Evolutionary conservation across 1,139 yeast species (phyloP).

Genomic region (Spathaspora sp.): DNA sequence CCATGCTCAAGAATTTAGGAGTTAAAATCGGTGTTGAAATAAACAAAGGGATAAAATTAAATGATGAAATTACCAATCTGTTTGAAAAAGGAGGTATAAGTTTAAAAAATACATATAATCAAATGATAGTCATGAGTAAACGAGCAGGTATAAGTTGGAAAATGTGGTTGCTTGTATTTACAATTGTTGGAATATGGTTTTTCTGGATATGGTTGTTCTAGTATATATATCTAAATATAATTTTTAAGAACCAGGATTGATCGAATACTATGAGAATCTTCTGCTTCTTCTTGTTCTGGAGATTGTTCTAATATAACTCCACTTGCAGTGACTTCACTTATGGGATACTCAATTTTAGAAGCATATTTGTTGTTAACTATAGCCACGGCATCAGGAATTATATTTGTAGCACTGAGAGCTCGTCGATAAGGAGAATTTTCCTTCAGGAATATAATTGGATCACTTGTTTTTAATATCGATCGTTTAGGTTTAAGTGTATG

Average conservation of each 20-base stretch:
- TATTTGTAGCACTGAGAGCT: conserved; percentile 7
- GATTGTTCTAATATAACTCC: conserved; percentile 11
- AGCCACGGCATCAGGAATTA: conserved; percentile 10
- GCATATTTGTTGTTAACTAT: conserved; percentile 15
- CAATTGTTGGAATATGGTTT: conserved; percentile 62
- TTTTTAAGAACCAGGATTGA: conserved; percentile 6
- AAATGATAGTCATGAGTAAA: conserved; percentile 81
- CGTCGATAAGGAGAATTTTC: conserved; percentile 11
- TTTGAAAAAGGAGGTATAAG: conserved; percentile 46
- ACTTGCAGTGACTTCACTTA: conserved; percentile 10
- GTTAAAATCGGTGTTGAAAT: conserved; percentile 82
- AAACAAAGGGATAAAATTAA: conserved; percentile 63
- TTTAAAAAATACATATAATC: conserved; percentile 64
- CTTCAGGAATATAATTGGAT: conserved; percentile 4
- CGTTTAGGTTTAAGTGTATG: conserved; percentile 42
- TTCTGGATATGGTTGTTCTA: conserved; percentile 78
- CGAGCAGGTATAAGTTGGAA: conserved; percentile 79
- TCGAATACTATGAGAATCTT: background rate
- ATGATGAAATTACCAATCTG: conserved; percentile 53
- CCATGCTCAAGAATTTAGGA: conserved; percentile 69
- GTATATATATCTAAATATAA: background rate
- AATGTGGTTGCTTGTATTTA: conserved; percentile 72
- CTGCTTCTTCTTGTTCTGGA: background rate
- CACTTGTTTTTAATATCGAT: conserved; percentile 35
- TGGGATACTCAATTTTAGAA: conserved; percentile 10